Evolutionary conservation across 768 basidiomycete species (phyloP).

Genomic region (Tricholoma bakamatsutake): DNA sequence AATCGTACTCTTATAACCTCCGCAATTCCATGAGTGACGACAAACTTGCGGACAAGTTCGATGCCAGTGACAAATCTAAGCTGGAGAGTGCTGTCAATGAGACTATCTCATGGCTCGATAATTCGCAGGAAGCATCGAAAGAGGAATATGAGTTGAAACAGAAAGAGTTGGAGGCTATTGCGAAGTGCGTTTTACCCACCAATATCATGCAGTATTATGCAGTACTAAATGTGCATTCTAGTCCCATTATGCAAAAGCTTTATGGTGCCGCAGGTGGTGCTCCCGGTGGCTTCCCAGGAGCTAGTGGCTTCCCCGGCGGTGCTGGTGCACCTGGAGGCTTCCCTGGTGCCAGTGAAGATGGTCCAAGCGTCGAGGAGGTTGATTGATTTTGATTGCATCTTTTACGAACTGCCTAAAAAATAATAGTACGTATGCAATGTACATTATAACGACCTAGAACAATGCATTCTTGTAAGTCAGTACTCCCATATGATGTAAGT

Average conservation of each 20-base stretch:
- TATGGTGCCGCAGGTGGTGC: constrained; percentile 69
- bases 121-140: constrained; percentile 84
- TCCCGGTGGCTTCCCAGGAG: constrained; percentile 60
- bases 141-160: constrained; percentile 92
- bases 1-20: constrained; percentile 94
- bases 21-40: constrained; percentile 85
- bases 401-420: constrained; percentile 7
- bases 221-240: constrained; percentile 15
- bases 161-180: constrained; percentile 85
- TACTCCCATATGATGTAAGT: no score
- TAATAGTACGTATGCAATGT: constrained; percentile 7
- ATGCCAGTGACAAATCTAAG: constrained; percentile 78
- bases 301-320: constrained; percentile 45
- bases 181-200: constrained; percentile 38
- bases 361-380: constrained; percentile 90
- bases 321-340: constrained; percentile 67
- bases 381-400: constrained; percentile 41
- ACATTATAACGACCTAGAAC: neutral
- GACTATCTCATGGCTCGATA: constrained; percentile 80
- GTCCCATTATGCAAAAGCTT: constrained; percentile 63
- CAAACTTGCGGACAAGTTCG: constrained; percentile 84
- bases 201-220: neutral
- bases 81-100: constrained; percentile 80
- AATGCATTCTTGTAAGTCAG: neutral
- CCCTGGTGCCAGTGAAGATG: constrained; percentile 70